Percentiles rank a stretch among this genome's conserved stretches.
Conservation (phyloP, 1,139 yeast genomes). For the Suhomyces yuchorum region DNA sequence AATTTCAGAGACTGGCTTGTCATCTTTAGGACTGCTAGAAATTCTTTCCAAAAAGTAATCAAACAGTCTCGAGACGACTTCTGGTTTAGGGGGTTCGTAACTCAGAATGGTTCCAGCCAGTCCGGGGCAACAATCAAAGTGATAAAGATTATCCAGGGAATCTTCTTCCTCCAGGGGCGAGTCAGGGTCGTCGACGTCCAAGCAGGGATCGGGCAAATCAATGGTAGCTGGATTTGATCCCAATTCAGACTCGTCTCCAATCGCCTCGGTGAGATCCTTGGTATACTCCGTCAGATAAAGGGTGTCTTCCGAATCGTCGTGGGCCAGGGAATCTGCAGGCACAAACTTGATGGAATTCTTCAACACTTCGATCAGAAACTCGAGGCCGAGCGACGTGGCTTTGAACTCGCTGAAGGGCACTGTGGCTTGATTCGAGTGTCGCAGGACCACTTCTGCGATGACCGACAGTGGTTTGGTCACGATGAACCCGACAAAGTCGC, state of each 20-base stretch:
- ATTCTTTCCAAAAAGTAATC: conserved; percentile 5
- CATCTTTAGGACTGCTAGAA: neutral
- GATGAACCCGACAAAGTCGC: conserved; percentile 37
- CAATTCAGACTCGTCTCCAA: conserved; percentile 9
- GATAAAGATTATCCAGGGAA: conserved; percentile 7
- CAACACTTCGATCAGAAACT: conserved; percentile 22
- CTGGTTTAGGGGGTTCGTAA: conserved; percentile 7
- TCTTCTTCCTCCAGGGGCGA: conserved; percentile 13
- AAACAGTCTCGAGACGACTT: conserved; percentile 2
- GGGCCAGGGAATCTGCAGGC: conserved; percentile 11
- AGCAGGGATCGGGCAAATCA: neutral
- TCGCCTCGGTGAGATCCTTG: conserved; percentile 11
- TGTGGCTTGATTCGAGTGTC: conserved; percentile 10
- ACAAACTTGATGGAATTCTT: conserved; percentile 15
- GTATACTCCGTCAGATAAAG: conserved; percentile 5
- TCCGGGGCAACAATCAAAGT: conserved; percentile 14
- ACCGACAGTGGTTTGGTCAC: conserved; percentile 31
- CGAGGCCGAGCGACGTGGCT: conserved; percentile 28
- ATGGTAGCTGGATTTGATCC: neutral
- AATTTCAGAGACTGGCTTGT: neutral
- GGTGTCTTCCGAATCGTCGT: conserved; percentile 1
- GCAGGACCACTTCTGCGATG: conserved; percentile 22
- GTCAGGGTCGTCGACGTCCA: conserved; percentile 2
- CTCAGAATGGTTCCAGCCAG: conserved; percentile 12
- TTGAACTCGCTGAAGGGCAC: conserved; percentile 30